Percentiles rank a stretch among this genome's conserved stretches.
Conservation (phyloP, 352 stramenopile genomes). For the Pythium aristosporum region DNA sequence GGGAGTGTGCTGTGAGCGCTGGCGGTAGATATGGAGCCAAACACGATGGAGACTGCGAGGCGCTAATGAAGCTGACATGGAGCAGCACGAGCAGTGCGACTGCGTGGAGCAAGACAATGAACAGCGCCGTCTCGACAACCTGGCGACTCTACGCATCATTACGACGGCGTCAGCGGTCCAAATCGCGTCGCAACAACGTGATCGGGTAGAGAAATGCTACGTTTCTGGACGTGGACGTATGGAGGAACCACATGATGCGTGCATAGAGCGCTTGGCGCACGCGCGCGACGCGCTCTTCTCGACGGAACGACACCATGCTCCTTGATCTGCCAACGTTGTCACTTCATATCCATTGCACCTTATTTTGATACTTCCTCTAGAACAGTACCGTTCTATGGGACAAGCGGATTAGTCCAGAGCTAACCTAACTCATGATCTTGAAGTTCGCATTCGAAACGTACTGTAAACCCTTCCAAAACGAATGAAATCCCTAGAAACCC, state of each 20-base stretch:
- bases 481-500: too few relatives aligned
- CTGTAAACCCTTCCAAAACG: too few relatives aligned
- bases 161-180: neutral
- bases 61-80: constrained; percentile 55
- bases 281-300: constrained; percentile 20
- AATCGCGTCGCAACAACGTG: neutral
- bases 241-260: constrained; percentile 35
- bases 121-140: constrained; percentile 55
- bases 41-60: constrained; percentile 25
- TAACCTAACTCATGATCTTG: neutral
- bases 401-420: neutral
- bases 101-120: constrained; percentile 52
- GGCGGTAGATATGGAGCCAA: constrained; percentile 31
- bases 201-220: constrained; percentile 19
- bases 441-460: neutral
- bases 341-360: neutral
- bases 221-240: constrained; percentile 41
- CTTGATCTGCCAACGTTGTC: neutral
- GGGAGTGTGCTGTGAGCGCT: constrained; percentile 6
- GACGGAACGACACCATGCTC: neutral
- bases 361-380: neutral
- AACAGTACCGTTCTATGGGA: neutral
- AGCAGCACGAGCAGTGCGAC: constrained; percentile 49
- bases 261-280: constrained; percentile 80
- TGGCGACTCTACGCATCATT: constrained; percentile 27